Evolutionary conservation across 352 stramenopile species (phyloP).

Genomic region (Globisporangium solare): DNA sequence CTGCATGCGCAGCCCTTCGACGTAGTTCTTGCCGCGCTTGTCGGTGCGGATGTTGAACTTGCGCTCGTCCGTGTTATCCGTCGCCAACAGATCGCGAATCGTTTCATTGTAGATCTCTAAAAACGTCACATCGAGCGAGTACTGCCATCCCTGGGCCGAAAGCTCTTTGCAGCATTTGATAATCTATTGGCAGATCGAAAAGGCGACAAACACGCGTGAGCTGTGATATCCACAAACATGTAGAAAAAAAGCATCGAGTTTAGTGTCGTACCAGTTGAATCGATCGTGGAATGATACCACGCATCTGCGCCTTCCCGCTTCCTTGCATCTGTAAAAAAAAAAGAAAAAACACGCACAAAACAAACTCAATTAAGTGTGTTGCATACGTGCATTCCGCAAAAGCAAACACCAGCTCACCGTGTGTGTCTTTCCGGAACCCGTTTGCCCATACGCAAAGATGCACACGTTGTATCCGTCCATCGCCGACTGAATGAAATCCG

Average conservation of each 20-base stretch:
- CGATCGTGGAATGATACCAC: constrained; percentile 97
- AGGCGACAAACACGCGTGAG: neutral
- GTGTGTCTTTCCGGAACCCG: constrained; percentile 96
- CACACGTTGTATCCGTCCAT: constrained; percentile 99
- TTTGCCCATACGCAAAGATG: constrained; percentile 99
- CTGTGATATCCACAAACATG: constrained; percentile 1
- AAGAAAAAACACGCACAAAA: neutral
- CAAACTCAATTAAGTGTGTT: too few relatives aligned
- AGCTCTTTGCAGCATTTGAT: constrained; percentile 72
- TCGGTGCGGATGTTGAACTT: constrained; percentile 86
- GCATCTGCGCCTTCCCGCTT: constrained; percentile 92
- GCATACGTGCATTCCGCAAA: neutral
- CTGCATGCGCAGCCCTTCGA: constrained; percentile 84
- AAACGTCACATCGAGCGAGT: constrained; percentile 96
- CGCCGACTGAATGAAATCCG: constrained; percentile 87
- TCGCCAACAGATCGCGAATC: constrained; percentile 95
- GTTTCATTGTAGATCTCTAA: constrained; percentile 99
- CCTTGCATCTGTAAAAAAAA: constrained; percentile 96
- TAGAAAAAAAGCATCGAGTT: neutral
- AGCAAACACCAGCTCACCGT: constrained; percentile 40
- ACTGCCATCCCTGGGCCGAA: constrained; percentile 90
- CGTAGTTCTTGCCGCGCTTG: constrained; percentile 77
- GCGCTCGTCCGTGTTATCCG: constrained; percentile 30
- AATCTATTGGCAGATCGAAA: constrained; percentile 27
- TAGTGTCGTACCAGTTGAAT: constrained; percentile 74